Conservation (phyloP, 1,284 basidiomycete species). For the Ustilago curta region DNA sequence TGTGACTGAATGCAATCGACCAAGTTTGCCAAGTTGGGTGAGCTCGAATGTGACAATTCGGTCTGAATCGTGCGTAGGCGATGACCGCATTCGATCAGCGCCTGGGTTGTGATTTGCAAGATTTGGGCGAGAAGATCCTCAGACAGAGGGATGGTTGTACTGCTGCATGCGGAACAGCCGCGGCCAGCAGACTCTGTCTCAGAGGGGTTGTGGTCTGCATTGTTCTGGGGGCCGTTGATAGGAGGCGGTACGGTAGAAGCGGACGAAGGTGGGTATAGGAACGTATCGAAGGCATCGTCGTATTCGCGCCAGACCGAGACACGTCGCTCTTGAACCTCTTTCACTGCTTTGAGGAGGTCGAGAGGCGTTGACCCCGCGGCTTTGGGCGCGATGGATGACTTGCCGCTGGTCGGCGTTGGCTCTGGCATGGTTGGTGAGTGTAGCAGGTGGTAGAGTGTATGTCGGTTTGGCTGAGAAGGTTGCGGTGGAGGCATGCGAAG, state of each 20-base stretch:
- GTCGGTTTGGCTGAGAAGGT: neutral
- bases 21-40: constrained; percentile 22
- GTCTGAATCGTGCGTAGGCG: constrained; percentile 42
- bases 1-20: constrained; percentile 40
- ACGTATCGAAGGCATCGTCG: constrained; percentile 52
- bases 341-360: constrained; percentile 46
- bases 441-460: neutral
- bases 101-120: constrained; percentile 52
- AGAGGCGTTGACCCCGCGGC: constrained; percentile 20
- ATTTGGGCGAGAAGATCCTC: constrained; percentile 46
- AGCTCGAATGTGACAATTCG: constrained; percentile 30
- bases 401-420: neutral
- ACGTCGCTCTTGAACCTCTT: constrained; percentile 53
- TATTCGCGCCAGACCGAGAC: constrained; percentile 54
- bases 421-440: constrained; percentile 16
- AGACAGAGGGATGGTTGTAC: constrained; percentile 25
- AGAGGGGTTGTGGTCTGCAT: neutral
- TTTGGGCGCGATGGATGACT: neutral
- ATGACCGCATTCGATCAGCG: constrained; percentile 53
- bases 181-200: neutral
- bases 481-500: constrained; percentile 33
- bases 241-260: constrained; percentile 6
- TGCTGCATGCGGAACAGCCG: constrained; percentile 35
- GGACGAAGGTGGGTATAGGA: constrained; percentile 16
- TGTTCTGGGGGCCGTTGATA: constrained; percentile 29